Evolutionary conservation across 129 eudicot species (phyloP).

Genomic region (Pittosporum tobira): DNA sequence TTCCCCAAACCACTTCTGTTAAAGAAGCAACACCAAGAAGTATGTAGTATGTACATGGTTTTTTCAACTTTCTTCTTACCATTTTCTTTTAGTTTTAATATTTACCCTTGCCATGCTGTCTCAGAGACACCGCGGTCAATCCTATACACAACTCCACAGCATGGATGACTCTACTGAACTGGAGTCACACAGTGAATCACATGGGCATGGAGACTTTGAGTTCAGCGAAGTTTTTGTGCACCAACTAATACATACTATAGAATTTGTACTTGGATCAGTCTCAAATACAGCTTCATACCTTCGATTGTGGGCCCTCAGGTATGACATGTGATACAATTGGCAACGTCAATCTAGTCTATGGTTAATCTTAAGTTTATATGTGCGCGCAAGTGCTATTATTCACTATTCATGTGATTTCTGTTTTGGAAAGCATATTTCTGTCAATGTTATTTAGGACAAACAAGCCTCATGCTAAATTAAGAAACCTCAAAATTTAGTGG

Average conservation of each 20-base stretch:
- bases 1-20: slow-evolving; percentile 80
- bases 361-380: background rate
- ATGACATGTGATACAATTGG: background rate
- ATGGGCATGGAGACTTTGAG: slow-evolving; percentile 58
- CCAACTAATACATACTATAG: slow-evolving; percentile 86
- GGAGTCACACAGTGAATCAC: slow-evolving; percentile 35
- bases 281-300: slow-evolving; percentile 91
- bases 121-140: slow-evolving; percentile 69
- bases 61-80: background rate
- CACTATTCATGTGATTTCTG: too few species aligned
- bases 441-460: background rate
- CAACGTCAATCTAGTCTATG: background rate
- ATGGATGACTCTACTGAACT: slow-evolving; percentile 41
- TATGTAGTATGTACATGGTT: slow-evolving; percentile 48
- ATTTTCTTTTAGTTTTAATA: background rate
- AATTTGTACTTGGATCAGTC: slow-evolving; percentile 88
- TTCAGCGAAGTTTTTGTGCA: slow-evolving; percentile 80
- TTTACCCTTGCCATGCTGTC: slow-evolving; percentile 4
- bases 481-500: too few species aligned
- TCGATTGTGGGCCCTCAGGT: slow-evolving; percentile 94
- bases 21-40: slow-evolving; percentile 74
- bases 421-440: background rate
- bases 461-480: too few species aligned
- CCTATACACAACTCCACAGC: slow-evolving; percentile 48
- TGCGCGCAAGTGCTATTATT: too few species aligned